Evolutionary conservation across 139 green algal species (phyloP).

Genomic region (Choricystis sp.): DNA sequence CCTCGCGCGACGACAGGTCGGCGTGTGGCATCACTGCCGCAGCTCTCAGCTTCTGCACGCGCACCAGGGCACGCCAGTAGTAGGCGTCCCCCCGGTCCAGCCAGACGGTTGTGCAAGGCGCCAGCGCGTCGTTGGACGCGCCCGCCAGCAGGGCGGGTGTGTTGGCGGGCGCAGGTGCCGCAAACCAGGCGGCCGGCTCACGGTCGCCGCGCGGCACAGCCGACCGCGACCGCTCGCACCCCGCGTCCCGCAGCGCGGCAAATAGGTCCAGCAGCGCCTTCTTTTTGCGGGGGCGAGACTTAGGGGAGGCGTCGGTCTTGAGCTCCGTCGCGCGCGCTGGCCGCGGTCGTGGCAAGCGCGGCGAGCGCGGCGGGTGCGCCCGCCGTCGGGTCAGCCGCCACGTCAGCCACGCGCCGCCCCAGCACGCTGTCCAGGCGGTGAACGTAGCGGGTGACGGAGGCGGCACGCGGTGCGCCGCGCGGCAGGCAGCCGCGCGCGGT

Average conservation of each 20-base stretch:
- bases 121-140: not conserved
- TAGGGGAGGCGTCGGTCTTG: constrained; percentile 37
- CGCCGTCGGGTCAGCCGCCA: not conserved
- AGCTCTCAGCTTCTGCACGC: constrained; percentile 63
- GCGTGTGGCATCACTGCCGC: constrained; percentile 32
- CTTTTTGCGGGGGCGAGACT: constrained; percentile 65
- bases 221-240: constrained; percentile 32
- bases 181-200: not conserved
- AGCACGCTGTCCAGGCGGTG: constrained; percentile 8
- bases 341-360: constrained; percentile 31
- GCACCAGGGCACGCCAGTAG: constrained; percentile 61
- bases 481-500: not conserved
- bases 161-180: not conserved
- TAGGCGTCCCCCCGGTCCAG: constrained; percentile 50
- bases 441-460: not conserved
- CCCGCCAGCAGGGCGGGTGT: not conserved
- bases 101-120: not conserved
- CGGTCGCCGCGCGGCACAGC: constrained; percentile 39
- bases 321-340: constrained; percentile 34
- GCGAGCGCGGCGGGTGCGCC: constrained; percentile 16
- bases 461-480: too few species aligned
- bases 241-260: constrained; percentile 37
- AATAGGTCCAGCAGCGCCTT: constrained; percentile 63
- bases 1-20: constrained; percentile 60
- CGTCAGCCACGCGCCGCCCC: not conserved